phyloP scores from a whole-genome alignment of 2,329 filamentous ascomycete genomes.

The Colletotrichum neosansevieriae region DNA sequence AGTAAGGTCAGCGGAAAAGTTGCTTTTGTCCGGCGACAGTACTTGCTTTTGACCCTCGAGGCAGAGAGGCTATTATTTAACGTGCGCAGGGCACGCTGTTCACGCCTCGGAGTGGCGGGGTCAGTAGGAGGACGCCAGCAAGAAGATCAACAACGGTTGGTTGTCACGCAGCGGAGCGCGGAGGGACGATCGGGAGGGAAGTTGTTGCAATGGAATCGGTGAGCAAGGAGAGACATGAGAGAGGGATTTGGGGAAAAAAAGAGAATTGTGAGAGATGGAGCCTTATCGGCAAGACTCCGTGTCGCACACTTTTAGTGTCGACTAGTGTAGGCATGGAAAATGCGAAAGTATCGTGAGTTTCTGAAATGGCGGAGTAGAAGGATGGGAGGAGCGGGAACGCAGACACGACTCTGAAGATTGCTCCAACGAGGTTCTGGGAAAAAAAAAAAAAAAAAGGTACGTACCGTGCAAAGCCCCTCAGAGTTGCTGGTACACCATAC shows the following conservation, averaged over 20 bases:
- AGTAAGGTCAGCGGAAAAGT: constrained; percentile 10
- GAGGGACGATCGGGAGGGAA: constrained; percentile 2
- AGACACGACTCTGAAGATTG: neutral
- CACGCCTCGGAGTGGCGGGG: neutral
- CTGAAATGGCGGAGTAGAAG: neutral
- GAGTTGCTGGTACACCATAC: too few relatives aligned
- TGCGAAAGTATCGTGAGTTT: constrained; percentile 21
- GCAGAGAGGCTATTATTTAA: constrained; percentile 17
- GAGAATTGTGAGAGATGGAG: neutral
- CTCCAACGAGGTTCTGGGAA: neutral
- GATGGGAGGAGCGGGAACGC: neutral
- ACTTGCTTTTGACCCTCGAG: constrained; percentile 18
- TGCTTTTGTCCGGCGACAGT: constrained; percentile 1
- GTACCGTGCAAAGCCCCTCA: too few relatives aligned
- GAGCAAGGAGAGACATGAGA: neutral
- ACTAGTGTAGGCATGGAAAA: neutral
- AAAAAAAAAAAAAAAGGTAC: neutral
- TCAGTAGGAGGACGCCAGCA: neutral
- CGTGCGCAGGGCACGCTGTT: constrained; percentile 10
- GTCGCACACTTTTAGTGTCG: constrained; percentile 5
- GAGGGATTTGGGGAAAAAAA: neutral
- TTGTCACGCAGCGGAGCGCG: constrained; percentile 2
- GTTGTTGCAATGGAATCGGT: neutral
- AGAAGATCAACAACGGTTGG: constrained; percentile 2
- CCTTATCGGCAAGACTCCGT: constrained; percentile 24